Evolutionary conservation across 208 protist species (phyloP).

Genomic region (Leishmania gerbilli): DNA sequence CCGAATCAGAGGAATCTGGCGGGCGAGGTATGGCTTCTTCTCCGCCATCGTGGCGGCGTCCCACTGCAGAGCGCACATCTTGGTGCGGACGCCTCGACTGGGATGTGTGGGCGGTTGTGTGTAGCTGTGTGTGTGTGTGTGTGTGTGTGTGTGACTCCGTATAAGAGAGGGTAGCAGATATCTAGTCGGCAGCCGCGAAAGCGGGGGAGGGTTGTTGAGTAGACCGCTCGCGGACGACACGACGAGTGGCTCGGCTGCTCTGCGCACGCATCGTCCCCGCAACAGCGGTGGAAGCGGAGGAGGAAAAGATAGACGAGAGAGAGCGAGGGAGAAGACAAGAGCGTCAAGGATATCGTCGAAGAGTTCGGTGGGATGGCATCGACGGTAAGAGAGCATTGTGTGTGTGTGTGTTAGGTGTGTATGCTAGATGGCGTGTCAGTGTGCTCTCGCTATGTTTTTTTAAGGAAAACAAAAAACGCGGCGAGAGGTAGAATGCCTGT

Average conservation of each 20-base stretch:
- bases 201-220: neutral
- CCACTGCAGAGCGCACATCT: constrained; percentile 24
- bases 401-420: no score
- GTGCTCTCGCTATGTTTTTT: no score
- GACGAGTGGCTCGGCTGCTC: neutral
- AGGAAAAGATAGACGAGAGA: neutral
- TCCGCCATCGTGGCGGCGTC: constrained; percentile 14
- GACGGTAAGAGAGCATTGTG: neutral
- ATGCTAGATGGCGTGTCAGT: neutral
- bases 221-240: neutral
- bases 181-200: neutral
- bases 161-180: neutral
- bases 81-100: neutral
- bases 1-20: constrained; percentile 52
- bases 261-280: neutral
- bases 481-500: neutral
- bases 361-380: neutral
- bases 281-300: neutral
- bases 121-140: neutral
- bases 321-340: neutral
- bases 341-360: neutral
- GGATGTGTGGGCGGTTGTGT: neutral
- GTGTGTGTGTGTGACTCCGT: neutral
- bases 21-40: constrained; percentile 48
- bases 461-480: neutral